Base-by-base conservation (phyloP, 2,329 filamentous ascomycete genomes). In the Thelonectria blattea region DNA sequence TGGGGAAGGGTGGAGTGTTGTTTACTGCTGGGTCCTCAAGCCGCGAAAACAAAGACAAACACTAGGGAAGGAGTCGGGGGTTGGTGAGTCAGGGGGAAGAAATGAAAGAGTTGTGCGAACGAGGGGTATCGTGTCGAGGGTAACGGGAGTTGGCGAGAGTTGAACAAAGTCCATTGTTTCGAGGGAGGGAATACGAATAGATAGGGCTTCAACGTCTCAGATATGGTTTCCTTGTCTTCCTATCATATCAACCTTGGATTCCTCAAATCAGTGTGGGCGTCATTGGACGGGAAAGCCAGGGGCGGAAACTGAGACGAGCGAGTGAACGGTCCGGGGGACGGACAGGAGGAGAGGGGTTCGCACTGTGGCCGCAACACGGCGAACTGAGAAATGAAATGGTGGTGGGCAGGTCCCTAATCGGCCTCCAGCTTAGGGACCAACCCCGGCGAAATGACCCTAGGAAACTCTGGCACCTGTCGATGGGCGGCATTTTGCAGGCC, bases 11-110 rank as follows among this genome's bases (percentile, higher is more conserved):
- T 71, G 68, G 68, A 54, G 56, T 60, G 58, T 30, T 30, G 27
- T 30, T 30, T 30, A 30, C 27, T 30, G 5, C 27, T 10, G 27
- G 27, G 8, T 56, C 49, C 24, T n/a, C 43, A 27, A 70, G 62
- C 69, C n/a, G n/a, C n/a, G n/a, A n/a, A 48, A 54, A 58, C 58
- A 59, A 68, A 71, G 63, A 68, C 62, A 71, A 71, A 71, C 64
- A 71, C 57, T 54, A 56, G 43, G 52, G 45, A 42, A n/a, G 56
- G 34, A 50, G 22, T 39, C 15, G 49, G 51, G 17, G 47, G 58
- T 41, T 56, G 45, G n/a, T n/a, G 15, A 39, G 24, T 15, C 12
- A 37, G 15, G 34, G 12, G 22, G 6, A 24, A 15, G 3, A 5
- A 15, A 37, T 37, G 34, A 37, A 15, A 3, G 8, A 30, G n/a